phyloP scores from a whole-genome alignment of 371 early-diverging fungal species.

The Actinomortierella wolfii region DNA sequence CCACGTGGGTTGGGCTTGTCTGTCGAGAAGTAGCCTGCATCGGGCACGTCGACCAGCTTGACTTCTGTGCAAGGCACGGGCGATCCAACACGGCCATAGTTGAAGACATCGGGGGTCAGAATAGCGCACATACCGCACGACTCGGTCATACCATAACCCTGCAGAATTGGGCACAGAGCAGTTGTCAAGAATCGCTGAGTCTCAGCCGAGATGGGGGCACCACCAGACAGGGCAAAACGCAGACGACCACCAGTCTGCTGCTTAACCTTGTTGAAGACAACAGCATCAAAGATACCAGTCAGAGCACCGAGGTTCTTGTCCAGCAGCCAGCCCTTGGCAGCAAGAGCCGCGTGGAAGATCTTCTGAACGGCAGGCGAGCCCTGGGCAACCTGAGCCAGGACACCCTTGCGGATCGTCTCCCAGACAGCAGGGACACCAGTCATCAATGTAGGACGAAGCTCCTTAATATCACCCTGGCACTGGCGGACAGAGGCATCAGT shows the following conservation, averaged over 20 bases:
- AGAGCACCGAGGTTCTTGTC: constrained; percentile 43
- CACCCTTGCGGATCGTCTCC: constrained; percentile 91
- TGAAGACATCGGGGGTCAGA: constrained; percentile 64
- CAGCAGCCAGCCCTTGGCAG: constrained; percentile 77
- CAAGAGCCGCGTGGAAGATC: constrained; percentile 77
- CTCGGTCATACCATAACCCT: constrained; percentile 88
- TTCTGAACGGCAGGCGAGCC: constrained; percentile 68
- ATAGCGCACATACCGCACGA: constrained; percentile 69
- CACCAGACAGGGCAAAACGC: constrained; percentile 88
- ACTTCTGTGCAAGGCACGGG: constrained; percentile 85
- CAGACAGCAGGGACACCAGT: constrained; percentile 93
- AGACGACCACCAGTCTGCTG: constrained; percentile 94
- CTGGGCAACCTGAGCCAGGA: constrained; percentile 70
- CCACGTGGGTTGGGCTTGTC: constrained; percentile 78
- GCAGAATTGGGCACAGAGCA: constrained; percentile 84
- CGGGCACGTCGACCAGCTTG: constrained; percentile 90
- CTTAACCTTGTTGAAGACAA: constrained; percentile 91
- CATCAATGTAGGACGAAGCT: constrained; percentile 91
- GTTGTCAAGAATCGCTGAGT: constrained; percentile 88
- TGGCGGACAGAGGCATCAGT: constrained; percentile 91
- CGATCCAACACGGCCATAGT: constrained; percentile 75
- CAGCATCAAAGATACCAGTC: constrained; percentile 74
- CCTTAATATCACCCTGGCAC: constrained; percentile 94
- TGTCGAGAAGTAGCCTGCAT: constrained; percentile 72
- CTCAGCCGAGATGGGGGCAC: constrained; percentile 89